Evolutionary conservation across 1,284 basidiomycete genomes (phyloP).

Genomic region (Peniophora sp.): DNA sequence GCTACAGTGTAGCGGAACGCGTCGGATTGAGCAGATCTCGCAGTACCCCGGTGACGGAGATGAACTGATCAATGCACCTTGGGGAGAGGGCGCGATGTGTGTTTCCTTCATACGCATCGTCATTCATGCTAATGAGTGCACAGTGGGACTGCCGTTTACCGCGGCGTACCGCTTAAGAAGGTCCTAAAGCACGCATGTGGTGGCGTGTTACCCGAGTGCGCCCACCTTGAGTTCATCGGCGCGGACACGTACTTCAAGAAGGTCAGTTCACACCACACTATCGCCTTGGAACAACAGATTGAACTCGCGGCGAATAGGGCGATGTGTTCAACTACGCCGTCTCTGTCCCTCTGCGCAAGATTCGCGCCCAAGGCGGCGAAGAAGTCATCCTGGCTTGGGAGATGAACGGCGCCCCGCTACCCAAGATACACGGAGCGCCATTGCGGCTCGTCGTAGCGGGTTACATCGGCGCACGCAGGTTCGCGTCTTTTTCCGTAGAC

Average conservation of each 20-base stretch:
- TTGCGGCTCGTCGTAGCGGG: conserved; percentile 46
- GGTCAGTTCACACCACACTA: not conserved
- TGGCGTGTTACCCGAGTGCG: conserved; percentile 37
- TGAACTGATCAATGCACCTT: conserved; percentile 47
- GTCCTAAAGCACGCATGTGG: conserved; percentile 46
- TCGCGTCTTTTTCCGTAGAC: not conserved
- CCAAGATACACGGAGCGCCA: conserved; percentile 48
- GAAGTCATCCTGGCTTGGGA: conserved; percentile 52
- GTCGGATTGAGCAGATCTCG: conserved; percentile 45
- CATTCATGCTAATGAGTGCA: not conserved
- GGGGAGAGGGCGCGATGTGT: conserved; percentile 51
- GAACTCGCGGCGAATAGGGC: conserved; percentile 28
- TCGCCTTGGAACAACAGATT: conserved; percentile 3
- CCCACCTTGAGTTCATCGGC: conserved; percentile 49
- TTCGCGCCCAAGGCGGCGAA: conserved; percentile 30
- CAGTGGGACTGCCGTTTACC: conserved; percentile 27
- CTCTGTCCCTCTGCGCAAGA: conserved; percentile 46
- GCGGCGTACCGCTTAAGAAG: conserved; percentile 46
- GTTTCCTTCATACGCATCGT: conserved; percentile 7
- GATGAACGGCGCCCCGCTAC: conserved; percentile 49
- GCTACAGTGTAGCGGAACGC: conserved; percentile 46
- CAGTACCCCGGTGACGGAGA: conserved; percentile 53
- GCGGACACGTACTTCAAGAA: conserved; percentile 55
- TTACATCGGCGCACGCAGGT: conserved; percentile 44
- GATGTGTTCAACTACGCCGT: conserved; percentile 48